phyloP scores from a whole-genome alignment of 2,329 filamentous ascomycete genomes.

The Endoconidiophora laricicola region DNA sequence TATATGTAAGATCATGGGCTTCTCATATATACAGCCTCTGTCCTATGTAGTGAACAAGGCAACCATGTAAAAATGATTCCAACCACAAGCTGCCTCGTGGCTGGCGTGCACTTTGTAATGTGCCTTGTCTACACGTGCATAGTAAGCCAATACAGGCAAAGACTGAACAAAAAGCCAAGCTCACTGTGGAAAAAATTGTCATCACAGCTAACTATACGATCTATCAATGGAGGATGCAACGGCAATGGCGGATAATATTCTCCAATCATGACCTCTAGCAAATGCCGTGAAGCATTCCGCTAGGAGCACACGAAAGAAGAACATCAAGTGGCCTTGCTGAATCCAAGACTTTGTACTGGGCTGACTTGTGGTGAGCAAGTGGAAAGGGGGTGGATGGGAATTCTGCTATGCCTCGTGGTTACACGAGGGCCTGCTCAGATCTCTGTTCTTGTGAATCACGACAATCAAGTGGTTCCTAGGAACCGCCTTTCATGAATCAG shows the following conservation, averaged over 20 bases:
- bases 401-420: conserved; percentile 3
- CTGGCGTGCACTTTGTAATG: background rate
- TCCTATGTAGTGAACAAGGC: too few species aligned
- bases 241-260: too few species aligned
- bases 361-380: background rate
- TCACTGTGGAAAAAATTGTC: background rate
- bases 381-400: conserved; percentile 12
- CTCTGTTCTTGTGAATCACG: conserved; percentile 27
- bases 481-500: conserved; percentile 1
- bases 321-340: conserved; percentile 2
- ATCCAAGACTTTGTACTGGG: background rate
- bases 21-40: background rate
- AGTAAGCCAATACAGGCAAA: too few species aligned
- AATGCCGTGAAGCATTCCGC: too few species aligned
- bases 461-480: conserved; percentile 4
- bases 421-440: conserved; percentile 27
- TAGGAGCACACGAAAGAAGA: background rate
- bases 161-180: background rate
- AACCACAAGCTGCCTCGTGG: background rate
- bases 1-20: conserved; percentile 23
- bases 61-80: background rate
- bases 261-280: too few species aligned
- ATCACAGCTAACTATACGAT: background rate
- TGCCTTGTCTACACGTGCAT: too few species aligned
- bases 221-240: too few species aligned